Evolutionary conservation across 1,284 basidiomycete genomes (phyloP), one percentile per base, ranked within the genome.

Genomic region (Malassezia japonica): DNA sequence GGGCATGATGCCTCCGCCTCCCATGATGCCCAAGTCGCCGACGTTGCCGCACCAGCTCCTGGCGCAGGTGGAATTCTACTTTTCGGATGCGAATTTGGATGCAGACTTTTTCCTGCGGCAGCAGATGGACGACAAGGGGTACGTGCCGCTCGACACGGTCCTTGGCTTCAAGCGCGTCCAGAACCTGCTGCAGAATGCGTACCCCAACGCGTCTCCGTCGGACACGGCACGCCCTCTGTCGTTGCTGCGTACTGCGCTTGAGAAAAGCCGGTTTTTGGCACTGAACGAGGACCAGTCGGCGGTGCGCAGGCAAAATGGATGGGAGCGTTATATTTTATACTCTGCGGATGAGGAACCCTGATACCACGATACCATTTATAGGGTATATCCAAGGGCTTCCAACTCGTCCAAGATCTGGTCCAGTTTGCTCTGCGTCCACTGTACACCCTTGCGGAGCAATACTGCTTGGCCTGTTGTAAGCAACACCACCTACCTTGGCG

Each of bases 1-100:
- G 2, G 16, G 35, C 16, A n/a, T 21, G 3, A 31, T 31, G 28
- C 5, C 35, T 3, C 35, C 35, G 12, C 12, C 20, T 23, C 18
- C 18, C 6, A 36, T 21, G 3, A 36, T 6, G 4, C 9, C 18
- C 18, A 21, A 63, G 6, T 50, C 62, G 15, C n/a, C 53, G 0
- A 48, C 51, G 2, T 37, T 56, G 8, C 23, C 49, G 13, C 57
- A 56, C 0, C 61, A 58, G 31, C 29, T 72, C 16, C 46, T 70
- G n/a, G 18, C 20, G 1, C 70, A 72, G 54, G 51, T 70, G 24
- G 70, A 72, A 40, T 72, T 69, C 38, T 72, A 72, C 47, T 70
- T 72, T 46, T 65, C 62, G 3, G 53, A 58, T 18, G 55, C 52
- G 13, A 72, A 72, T 35, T 40, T 72, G 18, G 45, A 58, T 18